Base-by-base conservation (phyloP, 305 asterid genomes). In the Fraxinus xanthoxyloides region DNA sequence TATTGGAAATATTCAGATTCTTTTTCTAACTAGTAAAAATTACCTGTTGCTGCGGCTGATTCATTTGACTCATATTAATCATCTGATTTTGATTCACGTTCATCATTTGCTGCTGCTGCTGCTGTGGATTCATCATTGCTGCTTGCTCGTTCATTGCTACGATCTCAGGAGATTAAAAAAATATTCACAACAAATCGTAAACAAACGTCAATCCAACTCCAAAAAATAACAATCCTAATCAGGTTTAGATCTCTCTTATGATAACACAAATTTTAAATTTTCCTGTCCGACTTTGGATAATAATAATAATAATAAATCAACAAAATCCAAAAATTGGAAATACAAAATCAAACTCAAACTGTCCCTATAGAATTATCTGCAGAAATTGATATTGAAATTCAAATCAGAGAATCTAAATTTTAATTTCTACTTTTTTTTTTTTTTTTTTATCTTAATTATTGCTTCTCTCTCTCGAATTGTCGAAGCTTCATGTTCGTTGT, bases 31-130 rank as follows among this genome's bases (percentile, higher is more conserved):
- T 9, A 72, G 35, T 43, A 9, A 19, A 69, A 3, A 43, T 83
- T 88, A 92, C 96, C 94, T 92, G 93, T 51, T 86, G 94, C 85
- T 84, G 92, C 28, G 76, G 76, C 72, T 79, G 84, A 76, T 73
- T 86, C 82, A 84, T 77, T 59, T 82, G 89, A 84, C 80, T 88
- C 88, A 77, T 82, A 77, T 76, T 82, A 82, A 81, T 79, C 40
- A 81, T 9, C 80, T 77, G 82, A 70, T 80, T 72, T 83, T 61
- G 92, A 77, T 83, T 87, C 85, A 76, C 75, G 83, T 78, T 90
- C 90, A 88, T 90, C 87, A 85, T 81, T 28, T 67, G 74, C 75
- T 73, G 82, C 34, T 78, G 89, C 72, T 88, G 90, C 59, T 48
- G n/a, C 54, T 90, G 94, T 21, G 85, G 89, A 81, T 88, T 91